Percentiles rank a stretch among this genome's conserved stretches.
Conservation (phyloP, 768 basidiomycete species). For the Clitopilus hobsonii region DNA sequence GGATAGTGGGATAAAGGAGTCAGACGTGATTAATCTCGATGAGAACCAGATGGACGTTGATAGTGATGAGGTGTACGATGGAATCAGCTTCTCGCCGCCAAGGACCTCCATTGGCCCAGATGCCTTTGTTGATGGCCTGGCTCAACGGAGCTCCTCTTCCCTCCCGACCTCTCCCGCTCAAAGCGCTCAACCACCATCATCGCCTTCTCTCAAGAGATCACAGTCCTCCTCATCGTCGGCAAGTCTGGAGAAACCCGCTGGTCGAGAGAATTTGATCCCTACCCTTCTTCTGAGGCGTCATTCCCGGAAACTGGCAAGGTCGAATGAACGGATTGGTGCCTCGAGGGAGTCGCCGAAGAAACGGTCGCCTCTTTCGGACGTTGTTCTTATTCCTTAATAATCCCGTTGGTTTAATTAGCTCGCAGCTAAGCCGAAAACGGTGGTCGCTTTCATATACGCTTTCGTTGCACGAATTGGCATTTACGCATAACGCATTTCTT, state of each 20-base stretch:
- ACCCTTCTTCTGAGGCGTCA: conserved; percentile 13
- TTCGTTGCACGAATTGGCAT: not conserved
- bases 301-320: conserved; percentile 5
- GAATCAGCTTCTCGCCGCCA: not conserved
- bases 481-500: too few species aligned
- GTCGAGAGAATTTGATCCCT: conserved; percentile 11
- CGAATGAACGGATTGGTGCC: conserved; percentile 3
- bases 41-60: conserved; percentile 12
- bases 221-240: conserved; percentile 1
- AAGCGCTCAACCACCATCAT: too few species aligned
- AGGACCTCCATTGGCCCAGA: conserved; percentile 17
- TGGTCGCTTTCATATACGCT: not conserved
- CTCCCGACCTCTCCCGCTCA: too few species aligned
- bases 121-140: conserved; percentile 13
- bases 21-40: conserved; percentile 11
- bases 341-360: conserved; percentile 3
- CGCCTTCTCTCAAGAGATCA: not conserved
- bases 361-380: conserved; percentile 11
- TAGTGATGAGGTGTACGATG: too few species aligned
- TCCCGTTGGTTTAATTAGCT: not conserved
- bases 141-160: not conserved
- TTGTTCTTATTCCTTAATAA: not conserved
- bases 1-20: conserved; percentile 8
- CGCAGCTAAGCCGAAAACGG: too few species aligned
- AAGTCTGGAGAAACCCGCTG: conserved; percentile 5